Base-by-base conservation (phyloP, 371 early-diverging fungal genomes). In the Mucor saturninus region DNA sequence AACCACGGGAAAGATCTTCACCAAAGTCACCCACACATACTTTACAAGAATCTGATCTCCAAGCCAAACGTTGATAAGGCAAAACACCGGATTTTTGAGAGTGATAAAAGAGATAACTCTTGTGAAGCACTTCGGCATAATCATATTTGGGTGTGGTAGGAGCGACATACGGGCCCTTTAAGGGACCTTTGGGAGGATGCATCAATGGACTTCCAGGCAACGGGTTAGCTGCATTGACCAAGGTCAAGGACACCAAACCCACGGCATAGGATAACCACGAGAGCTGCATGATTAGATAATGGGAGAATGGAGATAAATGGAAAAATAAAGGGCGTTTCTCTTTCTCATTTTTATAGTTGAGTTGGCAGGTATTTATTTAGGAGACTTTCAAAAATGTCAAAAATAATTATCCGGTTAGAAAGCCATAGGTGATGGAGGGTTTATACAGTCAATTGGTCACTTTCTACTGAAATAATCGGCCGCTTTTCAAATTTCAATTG, bases 31-130 rank as follows among this genome's bases (percentile, higher is more conserved):
- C 86, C 26, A 77, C 76, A 55, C 83, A 83, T 28, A 77, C 77
- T 37, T 79, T 75, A 66, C 86, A 86, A 2, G 82, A 81, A 69
- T 86, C 83, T 2, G 77, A 74, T 32, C 86, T 71, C 86, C 86
- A 86, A 4, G 86, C 86, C 56, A 86, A 58, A 21, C 86, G 82
- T 54, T 83, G 83, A 50, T 83, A 80, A 7, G 84, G 81, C 26
- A 84, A 60, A 40, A 65, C 69, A 30, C 86, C 86, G 4, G 84
- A 84, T 35, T 80, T 77, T 62, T 86, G 86, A 4, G 83, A 69
- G 49, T 83, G 81, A 60, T 83, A 86, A 42, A 82, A 86, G 7
- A 86, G 57, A 61, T 74, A 83, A 45, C 80, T 79, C 54, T 81
- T 82, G 70, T 86, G 86, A 5, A 86, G 35, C 6, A 79, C 86